Evolutionary conservation across 2,329 filamentous ascomycete genomes (phyloP).

Genomic region (Myriosclerotinia curreyana): DNA sequence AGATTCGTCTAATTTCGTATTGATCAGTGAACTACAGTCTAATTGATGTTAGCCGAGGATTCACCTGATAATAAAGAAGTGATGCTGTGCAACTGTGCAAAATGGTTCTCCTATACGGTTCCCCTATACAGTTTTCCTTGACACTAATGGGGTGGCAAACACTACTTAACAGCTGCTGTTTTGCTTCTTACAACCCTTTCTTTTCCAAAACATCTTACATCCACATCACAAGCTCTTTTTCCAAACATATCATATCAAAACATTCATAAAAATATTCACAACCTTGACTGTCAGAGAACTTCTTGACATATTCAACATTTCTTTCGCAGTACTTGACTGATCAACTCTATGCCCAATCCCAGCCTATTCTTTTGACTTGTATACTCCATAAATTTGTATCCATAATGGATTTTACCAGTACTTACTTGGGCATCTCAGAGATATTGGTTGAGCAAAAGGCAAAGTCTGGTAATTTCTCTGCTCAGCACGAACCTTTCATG

Average conservation of each 20-base stretch:
- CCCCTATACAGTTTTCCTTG: neutral
- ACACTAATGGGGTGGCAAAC: neutral
- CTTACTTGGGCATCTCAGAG: fast-evolving
- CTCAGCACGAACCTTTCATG: neutral
- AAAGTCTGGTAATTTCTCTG: neutral
- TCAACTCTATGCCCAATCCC: neutral
- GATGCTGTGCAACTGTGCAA: neutral
- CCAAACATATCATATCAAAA: neutral
- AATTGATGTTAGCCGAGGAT: neutral
- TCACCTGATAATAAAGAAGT: neutral
- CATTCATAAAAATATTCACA: no score
- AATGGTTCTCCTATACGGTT: neutral
- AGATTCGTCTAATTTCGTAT: neutral
- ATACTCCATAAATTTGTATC: neutral
- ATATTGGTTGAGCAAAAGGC: fast-evolving
- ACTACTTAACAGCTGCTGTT: neutral
- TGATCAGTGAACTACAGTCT: neutral
- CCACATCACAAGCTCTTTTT: neutral
- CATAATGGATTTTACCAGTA: no score
- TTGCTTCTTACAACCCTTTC: neutral
- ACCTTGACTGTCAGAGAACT: neutral
- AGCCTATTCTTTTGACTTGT: neutral
- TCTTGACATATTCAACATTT: neutral
- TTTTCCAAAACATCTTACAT: no score
- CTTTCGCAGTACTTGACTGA: neutral